Conservation (phyloP, 805 yeast genomes). For the Saccharomycopsis sp. region DNA sequence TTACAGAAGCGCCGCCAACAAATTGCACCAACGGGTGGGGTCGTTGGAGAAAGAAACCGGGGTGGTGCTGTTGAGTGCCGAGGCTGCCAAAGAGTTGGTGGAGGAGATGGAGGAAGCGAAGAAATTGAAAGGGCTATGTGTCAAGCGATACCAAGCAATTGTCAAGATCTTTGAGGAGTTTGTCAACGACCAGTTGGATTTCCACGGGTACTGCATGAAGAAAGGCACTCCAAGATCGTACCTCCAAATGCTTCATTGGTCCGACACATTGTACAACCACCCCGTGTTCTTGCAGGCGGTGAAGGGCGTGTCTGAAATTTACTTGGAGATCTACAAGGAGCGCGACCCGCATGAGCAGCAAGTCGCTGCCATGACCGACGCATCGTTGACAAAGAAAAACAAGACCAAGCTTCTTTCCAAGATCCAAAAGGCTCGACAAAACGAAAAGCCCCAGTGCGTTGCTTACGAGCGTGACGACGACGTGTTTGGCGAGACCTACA, state of each 20-base stretch:
- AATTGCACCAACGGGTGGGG: constrained; percentile 16
- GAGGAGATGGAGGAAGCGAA: constrained; percentile 36
- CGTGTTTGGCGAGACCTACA: constrained; percentile 12
- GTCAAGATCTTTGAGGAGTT: constrained; percentile 61
- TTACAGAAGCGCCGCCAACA: constrained; percentile 31
- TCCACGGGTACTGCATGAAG: constrained; percentile 87
- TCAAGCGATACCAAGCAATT: constrained; percentile 68
- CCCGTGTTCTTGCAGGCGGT: constrained; percentile 68
- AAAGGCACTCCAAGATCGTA: constrained; percentile 86
- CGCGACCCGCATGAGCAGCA: too few species aligned
- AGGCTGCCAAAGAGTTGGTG: constrained; percentile 28
- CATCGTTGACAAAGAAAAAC: constrained; percentile 5
- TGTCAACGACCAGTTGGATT: constrained; percentile 81
- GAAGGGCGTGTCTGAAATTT: constrained; percentile 51
- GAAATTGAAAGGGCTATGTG: constrained; percentile 56
- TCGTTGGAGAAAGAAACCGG: constrained; percentile 18
- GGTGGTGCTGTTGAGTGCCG: constrained; percentile 26
- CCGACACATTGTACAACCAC: constrained; percentile 56
- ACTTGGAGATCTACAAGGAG: too few species aligned
- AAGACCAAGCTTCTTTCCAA: constrained; percentile 3
- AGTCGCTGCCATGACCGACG: neutral
- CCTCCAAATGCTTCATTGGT: constrained; percentile 72
- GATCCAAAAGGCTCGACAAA: constrained; percentile 2
- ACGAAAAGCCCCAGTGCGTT: too few species aligned
- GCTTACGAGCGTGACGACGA: constrained; percentile 17